Percentiles rank a stretch among this genome's conserved stretches.
phyloP scores from a whole-genome alignment of 371 early-diverging fungal genomes.

The Mortierella sp. region DNA sequence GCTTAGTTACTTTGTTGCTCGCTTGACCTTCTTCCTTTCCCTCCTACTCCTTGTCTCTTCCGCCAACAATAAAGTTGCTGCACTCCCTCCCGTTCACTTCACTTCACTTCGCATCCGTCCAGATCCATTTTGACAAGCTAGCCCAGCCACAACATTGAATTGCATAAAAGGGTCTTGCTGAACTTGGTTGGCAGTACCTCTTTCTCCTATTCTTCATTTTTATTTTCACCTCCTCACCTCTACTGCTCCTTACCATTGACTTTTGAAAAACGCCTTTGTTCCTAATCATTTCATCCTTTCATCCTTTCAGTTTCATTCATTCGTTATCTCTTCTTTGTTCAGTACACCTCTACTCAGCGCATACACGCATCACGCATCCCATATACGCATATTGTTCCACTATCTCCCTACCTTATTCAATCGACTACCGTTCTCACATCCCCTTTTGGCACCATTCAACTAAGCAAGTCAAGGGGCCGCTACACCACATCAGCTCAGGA shows the following conservation, averaged over 20 bases:
- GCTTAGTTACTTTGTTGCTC: no score
- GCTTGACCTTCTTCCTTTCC: not conserved
- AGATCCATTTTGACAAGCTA: not conserved
- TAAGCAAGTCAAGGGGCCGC: not conserved
- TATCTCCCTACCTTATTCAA: not conserved
- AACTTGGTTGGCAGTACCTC: not conserved
- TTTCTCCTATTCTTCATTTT: not conserved
- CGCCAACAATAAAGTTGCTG: not conserved
- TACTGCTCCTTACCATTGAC: no score
- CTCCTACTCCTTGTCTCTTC: not conserved
- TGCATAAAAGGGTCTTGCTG: not conserved
- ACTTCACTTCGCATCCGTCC: not conserved
- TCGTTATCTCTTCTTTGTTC: not conserved
- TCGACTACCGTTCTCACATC: not conserved
- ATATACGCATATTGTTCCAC: not conserved
- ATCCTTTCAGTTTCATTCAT: not conserved
- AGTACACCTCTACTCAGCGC: constrained; percentile 1
- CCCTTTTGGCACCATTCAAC: no score
- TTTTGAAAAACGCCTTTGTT: no score
- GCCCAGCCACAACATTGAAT: not conserved
- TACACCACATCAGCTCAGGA: not conserved
- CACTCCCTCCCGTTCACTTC: not conserved
- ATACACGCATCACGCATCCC: not conserved
- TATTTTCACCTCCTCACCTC: not conserved
- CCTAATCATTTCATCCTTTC: no score